Base-by-base conservation (phyloP, 805 yeast genomes). In the Starmerella ratchasimensis region DNA sequence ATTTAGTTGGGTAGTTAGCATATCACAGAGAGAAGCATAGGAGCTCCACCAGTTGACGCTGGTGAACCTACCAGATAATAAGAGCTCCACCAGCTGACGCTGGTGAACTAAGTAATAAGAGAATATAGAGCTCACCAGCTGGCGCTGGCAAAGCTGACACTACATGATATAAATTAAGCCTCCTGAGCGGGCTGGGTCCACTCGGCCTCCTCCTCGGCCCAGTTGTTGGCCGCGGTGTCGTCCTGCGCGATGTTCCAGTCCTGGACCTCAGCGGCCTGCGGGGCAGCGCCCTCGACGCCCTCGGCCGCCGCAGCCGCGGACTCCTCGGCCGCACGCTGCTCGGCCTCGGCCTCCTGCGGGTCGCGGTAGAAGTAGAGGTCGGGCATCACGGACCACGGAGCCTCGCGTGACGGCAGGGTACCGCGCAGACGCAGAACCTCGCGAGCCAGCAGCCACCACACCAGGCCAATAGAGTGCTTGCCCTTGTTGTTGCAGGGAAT, bases 361-460 rank as follows among this genome's bases (percentile, higher is more conserved):
- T 90, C 95, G 79, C 99, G 90, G 96, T 90, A 90, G 86, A 90
- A 90, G 86, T 86, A 90, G 69, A 90, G 78, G 74, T 90, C 99
- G 68, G 97, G 97, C 98, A 90, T 90, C 65, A 90, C 90, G 57
- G 93, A 72, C 99, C 99, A 90, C 68, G 80, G 78, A 68, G 90
- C 82, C 56, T 80, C 64, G 77, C 99, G 84, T 82, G 81, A 80
- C 64, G 93, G 84, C 58, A 90, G 69, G 64, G 84, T 77, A 65
- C 99, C 98, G 74, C 95, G 81, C 69, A 90, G 80, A 75, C 99
- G 83, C 65, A 90, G 77, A 59, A 90, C 97, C 74, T 90, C 99
- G 73, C 99, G 83, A 62, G 98, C 90, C 60, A 90, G 68, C 71
- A 90, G 74, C 94, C 94, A 90, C 98, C 98, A 90, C 78, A 90